Base-by-base conservation (phyloP, 75 land plant species). In the Selaginella tamariscina region DNA sequence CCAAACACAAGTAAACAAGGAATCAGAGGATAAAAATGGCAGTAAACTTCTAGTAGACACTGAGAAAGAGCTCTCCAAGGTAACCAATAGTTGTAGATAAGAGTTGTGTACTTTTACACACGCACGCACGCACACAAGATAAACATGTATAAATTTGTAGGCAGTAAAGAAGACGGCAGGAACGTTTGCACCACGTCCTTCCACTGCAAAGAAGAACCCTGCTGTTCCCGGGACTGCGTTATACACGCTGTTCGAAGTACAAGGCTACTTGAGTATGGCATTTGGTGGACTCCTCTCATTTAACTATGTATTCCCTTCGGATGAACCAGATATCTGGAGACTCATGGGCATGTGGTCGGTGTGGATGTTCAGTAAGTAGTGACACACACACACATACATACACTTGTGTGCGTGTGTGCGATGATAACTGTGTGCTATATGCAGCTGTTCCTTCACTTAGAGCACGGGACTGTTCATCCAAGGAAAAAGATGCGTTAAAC, bases 261-360 rank as follows among this genome's bases (percentile, higher is more conserved):
- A 94, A 79, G 98, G 82, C 22, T 94, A 94, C 75, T 64, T 75
- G 0, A 82, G 88, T 15, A 89, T 94, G 88, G 32, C 82, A 26
- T 0, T 85, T 1, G 98, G 96, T 28, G 98, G 98, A 55, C 82
- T 69, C 24, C 82, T 94, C 1, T 82, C 98, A 15, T 94, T 83
- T 78, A 94, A 94, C 67, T 78, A 89, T 27, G 65, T 94, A 31
- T 87, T 94, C 69, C 98, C 98, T 24, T 94, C 98, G 8, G 83
- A 79, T 69, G 96, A 89, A 70, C 98, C 98, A 0, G 98, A 94
- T 65, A 77, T 94, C 24, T 89, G 91, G 98, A 85, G 98, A 56
- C 74, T 94, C 28, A 90, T 94, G 98, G 98, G 98, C 56, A 94
- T 90, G 98, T 94, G 98, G 96, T 94, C 98, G 29, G 84, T 94